These are phyloP conservation scores for Apiotrichum veenhuisii DNA, from an alignment of 1,284 basidiomycete species.

Conservation along the genomic window DNA sequence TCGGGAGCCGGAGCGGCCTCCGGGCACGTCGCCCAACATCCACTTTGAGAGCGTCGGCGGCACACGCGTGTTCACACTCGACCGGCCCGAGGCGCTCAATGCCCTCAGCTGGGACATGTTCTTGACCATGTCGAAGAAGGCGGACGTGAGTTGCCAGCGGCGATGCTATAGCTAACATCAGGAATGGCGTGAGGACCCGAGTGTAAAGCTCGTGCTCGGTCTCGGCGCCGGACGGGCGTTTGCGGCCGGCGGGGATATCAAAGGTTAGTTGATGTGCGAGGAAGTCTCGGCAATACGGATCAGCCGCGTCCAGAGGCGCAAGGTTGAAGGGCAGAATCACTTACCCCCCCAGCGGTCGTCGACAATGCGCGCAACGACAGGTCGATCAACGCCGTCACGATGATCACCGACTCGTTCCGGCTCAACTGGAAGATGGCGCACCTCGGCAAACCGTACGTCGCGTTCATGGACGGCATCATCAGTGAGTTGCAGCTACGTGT, in stretches of 20 bases:
- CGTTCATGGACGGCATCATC: conserved; percentile 79
- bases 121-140: conserved; percentile 58
- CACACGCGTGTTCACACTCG: conserved; percentile 41
- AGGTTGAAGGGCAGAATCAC: too few species aligned
- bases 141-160: conserved; percentile 1
- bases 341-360: conserved; percentile 8
- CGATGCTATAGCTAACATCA: conserved; percentile 56
- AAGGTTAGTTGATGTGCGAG: conserved; percentile 1
- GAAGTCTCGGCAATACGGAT: too few species aligned
- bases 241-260: conserved; percentile 13
- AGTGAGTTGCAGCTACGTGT: conserved; percentile 52
- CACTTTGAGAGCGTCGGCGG: conserved; percentile 1
- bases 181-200: conserved; percentile 38
- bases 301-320: too few species aligned
- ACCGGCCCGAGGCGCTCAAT: conserved; percentile 79
- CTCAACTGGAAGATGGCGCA: conserved; percentile 76
- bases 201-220: conserved; percentile 7
- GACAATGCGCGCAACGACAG: not conserved
- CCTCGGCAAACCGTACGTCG: conserved; percentile 75
- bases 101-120: conserved; percentile 83
- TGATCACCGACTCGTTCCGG: conserved; percentile 86
- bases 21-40: not conserved
- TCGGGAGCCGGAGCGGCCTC: too few species aligned
- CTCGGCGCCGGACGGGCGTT: conserved; percentile 11
- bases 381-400: conserved; percentile 60